These are phyloP conservation scores for Aspergillus wentii DNA, from an alignment of 495 filamentous ascomycete species.

Conservation along the genomic window DNA sequence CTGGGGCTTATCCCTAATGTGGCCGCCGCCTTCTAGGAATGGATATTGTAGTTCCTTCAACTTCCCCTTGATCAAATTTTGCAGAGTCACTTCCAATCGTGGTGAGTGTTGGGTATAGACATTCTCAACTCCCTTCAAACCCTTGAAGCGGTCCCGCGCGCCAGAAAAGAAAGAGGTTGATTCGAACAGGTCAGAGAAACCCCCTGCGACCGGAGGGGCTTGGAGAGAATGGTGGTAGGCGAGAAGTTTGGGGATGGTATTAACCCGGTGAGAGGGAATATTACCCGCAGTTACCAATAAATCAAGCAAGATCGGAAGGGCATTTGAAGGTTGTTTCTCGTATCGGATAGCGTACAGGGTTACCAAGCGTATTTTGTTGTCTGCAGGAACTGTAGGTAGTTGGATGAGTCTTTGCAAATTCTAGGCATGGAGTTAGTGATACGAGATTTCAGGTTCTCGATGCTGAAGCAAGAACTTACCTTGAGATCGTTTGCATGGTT, in stretches of 20 bases:
- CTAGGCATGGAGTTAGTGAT: constrained; percentile 39
- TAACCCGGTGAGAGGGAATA: constrained; percentile 66
- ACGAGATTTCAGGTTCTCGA: too few species aligned
- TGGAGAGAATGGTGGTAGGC: constrained; percentile 81
- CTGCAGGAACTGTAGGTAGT: constrained; percentile 62
- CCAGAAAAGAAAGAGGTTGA: constrained; percentile 86
- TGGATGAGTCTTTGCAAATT: constrained; percentile 81
- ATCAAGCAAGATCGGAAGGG: constrained; percentile 77
- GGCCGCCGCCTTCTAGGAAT: constrained; percentile 80
- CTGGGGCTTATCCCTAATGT: constrained; percentile 89
- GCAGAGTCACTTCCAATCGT: constrained; percentile 76
- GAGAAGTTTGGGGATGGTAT: constrained; percentile 71
- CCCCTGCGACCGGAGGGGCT: constrained; percentile 60
- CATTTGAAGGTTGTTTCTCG: constrained; percentile 74
- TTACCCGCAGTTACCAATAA: constrained; percentile 72
- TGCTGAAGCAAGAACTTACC: constrained; percentile 38
- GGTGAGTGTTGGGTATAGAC: constrained; percentile 98
- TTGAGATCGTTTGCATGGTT: constrained; percentile 85
- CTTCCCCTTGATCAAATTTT: constrained; percentile 87
- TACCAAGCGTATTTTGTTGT: constrained; percentile 81
- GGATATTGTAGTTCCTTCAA: constrained; percentile 82
- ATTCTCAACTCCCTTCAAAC: constrained; percentile 94
- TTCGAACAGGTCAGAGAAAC: constrained; percentile 87
- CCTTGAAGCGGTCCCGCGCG: constrained; percentile 85
- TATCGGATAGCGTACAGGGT: constrained; percentile 93